phyloP scores from a whole-genome alignment of 805 yeast genomes.

The Scheffersomyces spartinae region DNA sequence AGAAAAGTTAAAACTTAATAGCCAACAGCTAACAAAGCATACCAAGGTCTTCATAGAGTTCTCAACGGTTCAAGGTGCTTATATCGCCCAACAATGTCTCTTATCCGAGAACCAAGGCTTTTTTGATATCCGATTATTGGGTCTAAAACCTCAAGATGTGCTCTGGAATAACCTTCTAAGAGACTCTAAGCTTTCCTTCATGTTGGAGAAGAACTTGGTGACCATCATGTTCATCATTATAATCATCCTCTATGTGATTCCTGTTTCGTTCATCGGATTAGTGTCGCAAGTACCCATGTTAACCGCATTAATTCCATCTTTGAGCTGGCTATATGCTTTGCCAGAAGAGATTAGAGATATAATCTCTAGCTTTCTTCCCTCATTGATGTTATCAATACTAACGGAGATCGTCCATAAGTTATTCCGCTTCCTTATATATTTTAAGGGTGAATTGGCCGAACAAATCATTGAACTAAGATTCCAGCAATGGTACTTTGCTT shows the following conservation, averaged over 20 bases:
- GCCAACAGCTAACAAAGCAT: constrained; percentile 8
- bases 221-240: constrained; percentile 35
- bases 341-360: constrained; percentile 45
- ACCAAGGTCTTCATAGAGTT: constrained; percentile 56
- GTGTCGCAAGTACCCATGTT: constrained; percentile 64
- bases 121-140: constrained; percentile 33
- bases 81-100: constrained; percentile 50
- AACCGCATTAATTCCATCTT: constrained; percentile 47
- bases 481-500: constrained; percentile 69
- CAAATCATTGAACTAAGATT: constrained; percentile 56
- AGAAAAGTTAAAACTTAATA: constrained; percentile 3
- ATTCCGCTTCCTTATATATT: constrained; percentile 41
- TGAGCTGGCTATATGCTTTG: constrained; percentile 40
- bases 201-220: constrained; percentile 31
- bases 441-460: constrained; percentile 52
- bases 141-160: constrained; percentile 55
- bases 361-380: constrained; percentile 55
- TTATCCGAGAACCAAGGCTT: constrained; percentile 31
- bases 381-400: constrained; percentile 49
- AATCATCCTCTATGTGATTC: constrained; percentile 59
- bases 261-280: constrained; percentile 71
- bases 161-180: constrained; percentile 54
- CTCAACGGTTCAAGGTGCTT: constrained; percentile 42
- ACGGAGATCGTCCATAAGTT: constrained; percentile 51
- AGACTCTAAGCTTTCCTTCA: constrained; percentile 22